Evolutionary conservation across 495 filamentous ascomycete species (phyloP), one percentile per base, ranked within the genome.

Genomic region (Aspergillus avenaceus): DNA sequence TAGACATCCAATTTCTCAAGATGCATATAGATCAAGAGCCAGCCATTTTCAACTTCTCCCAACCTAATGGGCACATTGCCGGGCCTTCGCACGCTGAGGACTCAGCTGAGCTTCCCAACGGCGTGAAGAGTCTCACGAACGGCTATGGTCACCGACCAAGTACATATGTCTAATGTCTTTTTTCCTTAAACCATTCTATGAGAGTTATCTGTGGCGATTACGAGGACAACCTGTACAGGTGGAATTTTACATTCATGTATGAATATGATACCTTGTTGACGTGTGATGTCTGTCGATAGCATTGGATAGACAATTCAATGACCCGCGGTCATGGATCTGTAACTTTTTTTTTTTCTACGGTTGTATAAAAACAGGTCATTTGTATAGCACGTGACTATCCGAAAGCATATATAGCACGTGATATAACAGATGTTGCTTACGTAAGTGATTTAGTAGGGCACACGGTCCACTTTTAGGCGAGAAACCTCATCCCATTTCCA

Each of bases 1-100:
- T 90, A 34, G 74, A 79, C 41, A 69, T 87, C 9, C 66, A 72
- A 16, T 72, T 72, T 41, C 27, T 76, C 40, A 71, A 63, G 50
- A 76, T 76, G 73, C 73, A 76, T 45, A 69, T 76, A 41, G 73
- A 76, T 40, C 63, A 62, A 19, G 73, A 76, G 47, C 68, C 72
- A 11, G 44, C 56, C 19, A 36, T 41, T 12, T 42, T 52, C 36
- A 47, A 52, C 13, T 41, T 54, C 23, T 52, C 59, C 38, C 62
- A 68, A 28, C 42, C 62, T 14, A 74, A 74, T 49, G 71, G 70
- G 25, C 66, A 72, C 44, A 41, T 52, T 29, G 47, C 55, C 42
- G 60, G 51, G 29, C 41, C 56, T 45, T 22, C 50, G 34, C 55
- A 54, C 48, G 29, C 52, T 26, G 64, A 62, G 40, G 49, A 56